A percentile compares a stretch with the other conserved stretches of the same genome.
These are phyloP conservation scores for Neoboletus magnificus DNA, from an alignment of 768 basidiomycete species.

Conservation along the genomic window DNA sequence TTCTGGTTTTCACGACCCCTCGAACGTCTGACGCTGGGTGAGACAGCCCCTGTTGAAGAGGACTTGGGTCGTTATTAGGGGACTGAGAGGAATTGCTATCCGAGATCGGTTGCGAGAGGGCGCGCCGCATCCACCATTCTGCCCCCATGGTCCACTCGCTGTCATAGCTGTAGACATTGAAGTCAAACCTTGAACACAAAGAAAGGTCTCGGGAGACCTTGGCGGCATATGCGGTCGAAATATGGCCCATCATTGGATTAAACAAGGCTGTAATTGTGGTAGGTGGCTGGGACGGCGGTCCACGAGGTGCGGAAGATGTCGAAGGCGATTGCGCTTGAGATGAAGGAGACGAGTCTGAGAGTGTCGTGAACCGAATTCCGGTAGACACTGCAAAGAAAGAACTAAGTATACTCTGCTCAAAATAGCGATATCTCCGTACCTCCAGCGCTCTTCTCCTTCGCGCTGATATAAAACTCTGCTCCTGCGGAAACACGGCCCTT, in stretches of 20 bases:
- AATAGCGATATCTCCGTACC: slow-evolving; percentile 41
- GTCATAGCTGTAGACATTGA: slow-evolving; percentile 96
- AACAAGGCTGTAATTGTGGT: slow-evolving; percentile 93
- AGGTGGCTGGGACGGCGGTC: slow-evolving; percentile 65
- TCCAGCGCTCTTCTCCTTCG: slow-evolving; percentile 89
- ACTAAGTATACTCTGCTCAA: not conserved
- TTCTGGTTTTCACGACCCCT: slow-evolving; percentile 86
- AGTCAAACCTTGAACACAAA: slow-evolving; percentile 87
- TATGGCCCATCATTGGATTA: slow-evolving; percentile 94
- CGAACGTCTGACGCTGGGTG: slow-evolving; percentile 41
- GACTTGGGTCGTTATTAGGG: not conserved
- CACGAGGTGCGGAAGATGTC: slow-evolving; percentile 29
- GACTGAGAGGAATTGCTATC: slow-evolving; percentile 9
- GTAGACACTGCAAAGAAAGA: slow-evolving; percentile 65
- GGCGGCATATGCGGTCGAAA: slow-evolving; percentile 88
- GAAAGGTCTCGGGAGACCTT: slow-evolving; percentile 83
- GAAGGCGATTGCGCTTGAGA: slow-evolving; percentile 49
- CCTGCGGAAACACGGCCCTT: slow-evolving; percentile 90
- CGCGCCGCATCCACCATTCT: slow-evolving; percentile 90
- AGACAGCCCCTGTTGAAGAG: slow-evolving; percentile 6
- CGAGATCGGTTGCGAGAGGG: slow-evolving; percentile 30
- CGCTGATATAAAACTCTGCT: slow-evolving; percentile 91
- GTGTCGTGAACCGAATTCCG: slow-evolving; percentile 89
- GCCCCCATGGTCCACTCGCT: slow-evolving; percentile 95
- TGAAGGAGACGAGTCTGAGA: slow-evolving; percentile 75